These are phyloP conservation scores for Oenanthe sinensis DNA, from an alignment of 129 eudicot genomes.

Conservation along the genomic window DNA sequence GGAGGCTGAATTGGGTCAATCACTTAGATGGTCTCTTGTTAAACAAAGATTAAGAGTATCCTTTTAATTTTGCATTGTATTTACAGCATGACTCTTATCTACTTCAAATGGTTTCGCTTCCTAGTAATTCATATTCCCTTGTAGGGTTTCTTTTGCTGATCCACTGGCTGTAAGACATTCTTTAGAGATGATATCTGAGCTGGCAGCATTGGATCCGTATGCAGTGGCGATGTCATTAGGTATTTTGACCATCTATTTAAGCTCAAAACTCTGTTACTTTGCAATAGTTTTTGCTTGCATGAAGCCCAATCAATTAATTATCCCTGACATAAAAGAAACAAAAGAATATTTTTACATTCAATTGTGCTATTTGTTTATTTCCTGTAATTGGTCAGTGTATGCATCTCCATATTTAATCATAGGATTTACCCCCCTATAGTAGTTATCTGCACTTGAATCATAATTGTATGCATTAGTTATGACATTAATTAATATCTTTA, in stretches of 20 bases:
- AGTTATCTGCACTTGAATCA: not conserved
- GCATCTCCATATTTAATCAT: not conserved
- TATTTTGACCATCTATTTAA: constrained; percentile 19
- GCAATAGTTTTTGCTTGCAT: constrained; percentile 1
- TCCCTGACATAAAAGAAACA: not conserved
- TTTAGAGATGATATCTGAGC: constrained; percentile 76
- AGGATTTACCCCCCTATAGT: not conserved
- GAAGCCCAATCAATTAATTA: not conserved
- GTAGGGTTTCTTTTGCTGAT: constrained; percentile 86
- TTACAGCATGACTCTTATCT: not conserved
- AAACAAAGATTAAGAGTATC: not conserved
- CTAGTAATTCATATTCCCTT: constrained; percentile 11
- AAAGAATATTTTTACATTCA: not conserved
- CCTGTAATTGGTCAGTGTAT: not conserved
- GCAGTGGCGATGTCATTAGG: constrained; percentile 98
- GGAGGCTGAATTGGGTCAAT: not conserved
- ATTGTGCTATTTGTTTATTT: not conserved
- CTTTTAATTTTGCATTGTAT: not conserved
- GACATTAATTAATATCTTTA: not conserved
- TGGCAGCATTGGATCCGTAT: constrained; percentile 84
- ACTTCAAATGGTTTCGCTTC: not conserved
- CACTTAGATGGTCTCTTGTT: not conserved
- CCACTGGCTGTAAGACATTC: constrained; percentile 97
- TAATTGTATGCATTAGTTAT: constrained; percentile 1
- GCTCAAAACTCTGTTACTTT: not conserved